Conservation (phyloP, 108 stramenopile species). For the Skeletonema potamos region DNA sequence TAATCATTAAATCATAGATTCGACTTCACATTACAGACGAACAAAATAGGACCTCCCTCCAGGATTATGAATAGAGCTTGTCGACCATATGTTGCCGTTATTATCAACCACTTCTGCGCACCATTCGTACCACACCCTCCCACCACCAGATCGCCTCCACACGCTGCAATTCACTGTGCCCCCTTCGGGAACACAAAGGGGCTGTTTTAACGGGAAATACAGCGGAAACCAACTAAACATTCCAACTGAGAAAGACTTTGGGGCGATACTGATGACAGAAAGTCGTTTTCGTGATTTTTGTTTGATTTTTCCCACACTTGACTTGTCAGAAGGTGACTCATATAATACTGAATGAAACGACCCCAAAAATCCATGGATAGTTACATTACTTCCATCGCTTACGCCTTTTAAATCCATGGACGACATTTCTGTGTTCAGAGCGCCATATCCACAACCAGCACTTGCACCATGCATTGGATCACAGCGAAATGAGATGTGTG, state of each 20-base stretch:
- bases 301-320: conserved; percentile 1
- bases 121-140: conserved; percentile 99
- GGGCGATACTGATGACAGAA: conserved; percentile 88
- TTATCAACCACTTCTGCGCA: conserved; percentile 66
- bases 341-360: conserved; percentile 92
- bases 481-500: conserved; percentile 56
- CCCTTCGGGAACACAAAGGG: conserved; percentile 70
- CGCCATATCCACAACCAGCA: conserved; percentile 68
- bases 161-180: conserved; percentile 73
- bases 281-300: conserved; percentile 5
- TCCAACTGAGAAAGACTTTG: conserved; percentile 84
- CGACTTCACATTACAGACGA: background rate
- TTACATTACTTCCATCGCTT: conserved; percentile 23
- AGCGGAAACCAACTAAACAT: conserved; percentile 99
- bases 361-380: conserved; percentile 93
- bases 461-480: conserved; percentile 55
- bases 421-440: conserved; percentile 50
- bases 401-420: conserved; percentile 6
- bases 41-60: conserved; percentile 87
- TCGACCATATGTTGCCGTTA: conserved; percentile 43
- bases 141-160: conserved; percentile 73
- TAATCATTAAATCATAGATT: no score
- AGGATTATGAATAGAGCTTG: conserved; percentile 82
- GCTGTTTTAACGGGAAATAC: conserved; percentile 90
- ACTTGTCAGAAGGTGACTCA: conserved; percentile 20